Percentiles rank a stretch among this genome's conserved stretches.
Conservation (phyloP, 108 stramenopile species). For the Bacterosira constricta region DNA sequence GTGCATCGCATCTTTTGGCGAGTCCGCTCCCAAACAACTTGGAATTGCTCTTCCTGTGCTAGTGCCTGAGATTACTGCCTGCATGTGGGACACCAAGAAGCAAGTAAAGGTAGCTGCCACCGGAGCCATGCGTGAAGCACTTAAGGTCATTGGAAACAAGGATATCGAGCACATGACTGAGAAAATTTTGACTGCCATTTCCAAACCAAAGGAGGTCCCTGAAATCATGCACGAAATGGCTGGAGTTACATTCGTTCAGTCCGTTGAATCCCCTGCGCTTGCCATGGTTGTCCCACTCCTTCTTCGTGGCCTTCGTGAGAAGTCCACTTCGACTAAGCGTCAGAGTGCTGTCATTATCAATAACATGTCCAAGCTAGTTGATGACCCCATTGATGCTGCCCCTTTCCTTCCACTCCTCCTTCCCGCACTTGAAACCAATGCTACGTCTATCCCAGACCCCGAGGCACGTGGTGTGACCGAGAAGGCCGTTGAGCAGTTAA, state of each 20-base stretch:
- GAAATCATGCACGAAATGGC: conserved; percentile 97
- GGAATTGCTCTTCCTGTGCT: conserved; percentile 88
- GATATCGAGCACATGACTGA: conserved; percentile 99
- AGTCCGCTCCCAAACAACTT: conserved; percentile 80
- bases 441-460: conserved; percentile 95
- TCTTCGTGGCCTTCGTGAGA: conserved; percentile 94
- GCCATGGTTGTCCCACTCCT: conserved; percentile 99
- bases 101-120: conserved; percentile 94
- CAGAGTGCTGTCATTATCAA: conserved; percentile 98
- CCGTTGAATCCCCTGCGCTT: conserved; percentile 97
- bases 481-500: conserved; percentile 84
- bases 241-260: conserved; percentile 97
- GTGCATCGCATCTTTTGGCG: conserved; percentile 72
- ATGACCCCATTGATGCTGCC: conserved; percentile 94
- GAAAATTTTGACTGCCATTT: conserved; percentile 92
- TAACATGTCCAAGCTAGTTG: conserved; percentile 98
- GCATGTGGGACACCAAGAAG: conserved; percentile 99
- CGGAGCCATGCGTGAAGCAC: conserved; percentile 86
- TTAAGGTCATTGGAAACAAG: conserved; percentile 96
- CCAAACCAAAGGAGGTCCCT: conserved; percentile 94
- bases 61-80: conserved; percentile 94
- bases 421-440: conserved; percentile 93
- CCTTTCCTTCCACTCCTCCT: conserved; percentile 96
- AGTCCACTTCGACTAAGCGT: conserved; percentile 91
- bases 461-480: conserved; percentile 92